Percentiles rank a stretch among this genome's conserved stretches.
Evolutionary conservation across 169 alveolate genomes (phyloP).

Genomic region (Plasmodium inui): DNA sequence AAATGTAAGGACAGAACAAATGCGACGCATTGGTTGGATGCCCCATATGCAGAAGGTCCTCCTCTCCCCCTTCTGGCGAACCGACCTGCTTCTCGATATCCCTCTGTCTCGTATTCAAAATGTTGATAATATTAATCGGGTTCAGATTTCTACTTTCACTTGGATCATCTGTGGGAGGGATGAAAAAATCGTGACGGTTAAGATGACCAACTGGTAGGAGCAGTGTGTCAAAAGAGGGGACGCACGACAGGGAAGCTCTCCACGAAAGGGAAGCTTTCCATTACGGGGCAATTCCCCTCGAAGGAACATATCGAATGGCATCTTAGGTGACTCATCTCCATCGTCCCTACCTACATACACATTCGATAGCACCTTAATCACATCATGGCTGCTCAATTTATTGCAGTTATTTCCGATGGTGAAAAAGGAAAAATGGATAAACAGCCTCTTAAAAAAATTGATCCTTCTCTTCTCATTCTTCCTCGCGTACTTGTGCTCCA

Average conservation of each 20-base stretch:
- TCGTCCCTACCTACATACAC: constrained; percentile 37
- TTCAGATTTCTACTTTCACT: constrained; percentile 13
- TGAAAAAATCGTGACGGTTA: neutral
- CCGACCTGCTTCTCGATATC: constrained; percentile 59
- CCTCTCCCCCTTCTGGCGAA: neutral
- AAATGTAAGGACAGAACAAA: neutral
- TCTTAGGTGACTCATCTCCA: neutral
- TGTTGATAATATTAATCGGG: constrained; percentile 13
- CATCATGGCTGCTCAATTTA: constrained; percentile 35
- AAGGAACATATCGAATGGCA: neutral
- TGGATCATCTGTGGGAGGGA: neutral
- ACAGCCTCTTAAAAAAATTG: constrained; percentile 31
- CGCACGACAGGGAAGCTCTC: neutral
- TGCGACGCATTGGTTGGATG: neutral
- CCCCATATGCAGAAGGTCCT: neutral
- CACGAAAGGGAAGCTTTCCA: too few relatives aligned
- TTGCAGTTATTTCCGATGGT: constrained; percentile 55
- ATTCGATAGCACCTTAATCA: constrained; percentile 51
- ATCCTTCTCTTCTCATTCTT: constrained; percentile 35
- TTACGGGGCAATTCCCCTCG: neutral
- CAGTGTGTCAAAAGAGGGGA: neutral
- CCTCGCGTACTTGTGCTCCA: constrained; percentile 51
- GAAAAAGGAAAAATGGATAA: constrained; percentile 51
- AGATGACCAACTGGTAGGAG: neutral
- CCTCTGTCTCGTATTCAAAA: constrained; percentile 49